These are phyloP conservation scores for Salvia hispanica DNA, from an alignment of 257 asterid genomes.

Conservation along the genomic window DNA sequence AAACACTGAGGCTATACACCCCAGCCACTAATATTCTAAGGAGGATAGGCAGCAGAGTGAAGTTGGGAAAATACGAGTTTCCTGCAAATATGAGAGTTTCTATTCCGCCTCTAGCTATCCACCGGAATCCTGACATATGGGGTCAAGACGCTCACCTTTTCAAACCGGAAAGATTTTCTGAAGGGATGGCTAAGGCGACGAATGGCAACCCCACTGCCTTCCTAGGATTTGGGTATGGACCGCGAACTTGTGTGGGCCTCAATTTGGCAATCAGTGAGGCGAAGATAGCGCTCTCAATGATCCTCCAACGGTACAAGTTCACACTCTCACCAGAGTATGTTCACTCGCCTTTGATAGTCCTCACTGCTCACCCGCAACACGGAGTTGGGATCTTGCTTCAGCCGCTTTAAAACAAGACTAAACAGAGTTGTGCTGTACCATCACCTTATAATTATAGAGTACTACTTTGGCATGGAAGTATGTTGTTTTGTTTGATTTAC, in stretches of 20 bases:
- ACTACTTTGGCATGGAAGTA: no score
- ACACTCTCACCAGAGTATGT: slow-evolving; percentile 39
- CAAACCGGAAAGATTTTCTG: slow-evolving; percentile 41
- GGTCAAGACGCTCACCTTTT: slow-evolving; percentile 39
- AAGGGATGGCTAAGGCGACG: slow-evolving; percentile 44
- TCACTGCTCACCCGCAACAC: slow-evolving; percentile 39
- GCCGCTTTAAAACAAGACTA: neutral
- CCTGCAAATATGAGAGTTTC: slow-evolving; percentile 33
- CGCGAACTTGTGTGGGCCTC: slow-evolving; percentile 40
- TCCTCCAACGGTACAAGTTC: slow-evolving; percentile 43
- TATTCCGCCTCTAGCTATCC: slow-evolving; percentile 38
- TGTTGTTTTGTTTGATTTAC: no score
- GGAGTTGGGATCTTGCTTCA: slow-evolving; percentile 48
- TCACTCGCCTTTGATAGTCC: slow-evolving; percentile 37
- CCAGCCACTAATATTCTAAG: slow-evolving; percentile 20
- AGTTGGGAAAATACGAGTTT: slow-evolving; percentile 37
- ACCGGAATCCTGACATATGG: slow-evolving; percentile 41
- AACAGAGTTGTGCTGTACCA: no score
- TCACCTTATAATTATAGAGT: no score
- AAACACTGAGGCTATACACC: slow-evolving; percentile 43
- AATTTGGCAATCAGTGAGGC: slow-evolving; percentile 41
- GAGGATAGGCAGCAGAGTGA: slow-evolving; percentile 25
- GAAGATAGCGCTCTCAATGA: slow-evolving; percentile 43
- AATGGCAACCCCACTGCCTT: slow-evolving; percentile 33
- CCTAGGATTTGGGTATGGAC: slow-evolving; percentile 43